A percentile compares a stretch with the other conserved stretches of the same genome.
Conservation (phyloP, 768 basidiomycete genomes). For the Boletus reticulatus region DNA sequence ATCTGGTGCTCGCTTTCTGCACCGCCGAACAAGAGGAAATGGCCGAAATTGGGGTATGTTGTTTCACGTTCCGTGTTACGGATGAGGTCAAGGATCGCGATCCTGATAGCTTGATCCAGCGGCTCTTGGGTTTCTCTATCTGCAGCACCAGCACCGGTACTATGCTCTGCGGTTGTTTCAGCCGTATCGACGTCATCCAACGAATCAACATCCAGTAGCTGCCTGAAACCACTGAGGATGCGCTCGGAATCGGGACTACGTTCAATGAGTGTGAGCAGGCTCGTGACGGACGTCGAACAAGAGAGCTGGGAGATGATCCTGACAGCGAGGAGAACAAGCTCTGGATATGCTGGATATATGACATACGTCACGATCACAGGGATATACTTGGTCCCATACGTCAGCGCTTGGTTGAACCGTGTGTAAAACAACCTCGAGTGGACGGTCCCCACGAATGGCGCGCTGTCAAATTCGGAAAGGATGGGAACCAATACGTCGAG, state of each 20-base stretch:
- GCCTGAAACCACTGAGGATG: slow-evolving; percentile 76
- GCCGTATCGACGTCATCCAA: slow-evolving; percentile 57
- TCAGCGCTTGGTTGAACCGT: slow-evolving; percentile 70
- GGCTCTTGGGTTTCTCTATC: slow-evolving; percentile 44
- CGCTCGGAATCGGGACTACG: slow-evolving; percentile 82
- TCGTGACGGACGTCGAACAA: slow-evolving; percentile 64
- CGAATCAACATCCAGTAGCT: slow-evolving; percentile 60
- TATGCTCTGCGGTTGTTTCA: slow-evolving; percentile 58
- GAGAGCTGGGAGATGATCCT: slow-evolving; percentile 73
- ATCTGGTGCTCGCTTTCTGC: slow-evolving; percentile 41
- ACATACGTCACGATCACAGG: slow-evolving; percentile 84
- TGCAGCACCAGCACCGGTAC: slow-evolving; percentile 73
- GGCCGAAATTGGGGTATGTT: slow-evolving; percentile 79
- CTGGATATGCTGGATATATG: slow-evolving; percentile 61
- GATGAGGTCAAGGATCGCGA: slow-evolving; percentile 78
- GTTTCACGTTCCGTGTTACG: slow-evolving; percentile 63
- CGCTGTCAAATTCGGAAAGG: slow-evolving; percentile 63
- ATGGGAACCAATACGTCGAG: slow-evolving; percentile 83
- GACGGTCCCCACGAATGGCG: slow-evolving; percentile 50
- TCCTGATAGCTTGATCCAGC: slow-evolving; percentile 66
- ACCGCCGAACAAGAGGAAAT: slow-evolving; percentile 80
- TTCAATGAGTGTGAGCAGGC: slow-evolving; percentile 75
- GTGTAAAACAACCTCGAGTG: slow-evolving; percentile 70
- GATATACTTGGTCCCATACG: slow-evolving; percentile 67
- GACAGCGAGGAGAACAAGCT: slow-evolving; percentile 73